A percentile compares a stretch with the other conserved stretches of the same genome.
These are phyloP conservation scores for Phialemonium atrogriseum DNA, from an alignment of 2,329 filamentous ascomycete species.

Conservation along the genomic window DNA sequence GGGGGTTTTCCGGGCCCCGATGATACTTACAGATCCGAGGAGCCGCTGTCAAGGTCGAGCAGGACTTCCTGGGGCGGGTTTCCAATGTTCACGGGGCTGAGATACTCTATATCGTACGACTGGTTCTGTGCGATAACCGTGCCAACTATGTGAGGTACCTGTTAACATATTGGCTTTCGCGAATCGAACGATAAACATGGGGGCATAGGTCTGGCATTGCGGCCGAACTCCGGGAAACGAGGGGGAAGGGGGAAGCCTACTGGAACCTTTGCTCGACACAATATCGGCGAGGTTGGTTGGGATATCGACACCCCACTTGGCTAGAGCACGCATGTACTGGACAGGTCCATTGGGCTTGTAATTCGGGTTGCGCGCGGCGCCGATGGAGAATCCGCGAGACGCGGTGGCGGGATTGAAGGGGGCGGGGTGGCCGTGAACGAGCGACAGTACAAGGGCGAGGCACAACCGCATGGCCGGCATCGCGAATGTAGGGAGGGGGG, in stretches of 20 bases:
- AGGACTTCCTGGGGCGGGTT: slow-evolving; percentile 46
- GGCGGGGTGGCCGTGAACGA: slow-evolving; percentile 3
- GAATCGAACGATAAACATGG: slow-evolving; percentile 2
- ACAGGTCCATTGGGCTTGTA: slow-evolving; percentile 23
- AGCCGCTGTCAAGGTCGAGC: slow-evolving; percentile 64
- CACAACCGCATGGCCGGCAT: slow-evolving; percentile 5
- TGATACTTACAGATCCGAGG: slow-evolving; percentile 52
- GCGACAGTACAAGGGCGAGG: slow-evolving; percentile 6
- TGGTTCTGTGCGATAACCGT: slow-evolving; percentile 20
- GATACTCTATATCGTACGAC: slow-evolving; percentile 44
- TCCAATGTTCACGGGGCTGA: slow-evolving; percentile 56
- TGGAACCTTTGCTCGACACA: slow-evolving; percentile 4
- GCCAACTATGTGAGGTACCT: slow-evolving; percentile 6
- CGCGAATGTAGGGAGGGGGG: background rate
- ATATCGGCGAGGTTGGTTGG: slow-evolving; percentile 15
- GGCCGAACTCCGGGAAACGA: too few relatives aligned
- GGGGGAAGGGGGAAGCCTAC: slow-evolving; percentile 1
- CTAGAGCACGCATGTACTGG: slow-evolving; percentile 22
- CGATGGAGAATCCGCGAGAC: slow-evolving; percentile 8
- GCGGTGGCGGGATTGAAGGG: slow-evolving; percentile 1
- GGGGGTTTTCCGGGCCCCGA: too few relatives aligned
- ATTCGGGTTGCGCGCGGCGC: slow-evolving; percentile 18
- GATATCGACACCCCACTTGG: slow-evolving; percentile 27
- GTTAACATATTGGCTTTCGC: background rate
- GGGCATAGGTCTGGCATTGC: too few relatives aligned